Base-by-base conservation (phyloP, 768 basidiomycete species). In the Lactifluus volemus region DNA sequence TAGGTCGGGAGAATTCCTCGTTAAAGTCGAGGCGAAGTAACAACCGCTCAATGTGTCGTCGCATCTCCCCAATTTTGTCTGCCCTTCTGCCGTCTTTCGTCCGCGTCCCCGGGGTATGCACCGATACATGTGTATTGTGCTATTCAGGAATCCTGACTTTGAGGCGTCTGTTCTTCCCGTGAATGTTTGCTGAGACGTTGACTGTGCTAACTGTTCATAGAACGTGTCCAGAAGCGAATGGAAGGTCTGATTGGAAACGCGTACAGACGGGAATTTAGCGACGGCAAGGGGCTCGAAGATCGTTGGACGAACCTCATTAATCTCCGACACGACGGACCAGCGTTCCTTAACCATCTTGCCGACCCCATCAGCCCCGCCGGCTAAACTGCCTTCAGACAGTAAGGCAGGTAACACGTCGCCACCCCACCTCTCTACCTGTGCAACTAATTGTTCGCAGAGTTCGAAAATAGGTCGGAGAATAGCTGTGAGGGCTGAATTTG, bases 401-500 rank as follows among this genome's bases (percentile, higher is more conserved):
- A 95, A 76, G 0, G 86, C 89, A 12, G 93, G 93, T 2, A 95
- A 75, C 9, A 95, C 83, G 69, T 95, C 91, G 0, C 92, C 92
- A 12, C 91, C 92, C 93, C 93, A 97, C 55, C 92, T 76, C 72
- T 95, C 93, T 0, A 95, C 82, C 64, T 92, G 84, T 7, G 84
- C 91, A n/a, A 86, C 87, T 69, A 96, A 91, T 9, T 84, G 80
- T 69, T 91, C 92, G 70, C 92, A 95, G 9, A 88, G 78, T 65
- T 92, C 89, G 53, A 96, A 76, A 58, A 95, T 84, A 36, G 83
- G 79, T 17, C 84, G 83, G 42, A 94, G 74, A 45, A 84, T 81
- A 1, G 79, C 71, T 6, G 86, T 82, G 19, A 91, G 73, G 4
- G 78, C 72, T 0, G 81, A 69, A 65, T 92, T 88, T 5, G 85